Percentiles rank a stretch among this genome's conserved stretches.
phyloP scores from a whole-genome alignment of 2,329 filamentous ascomycete species.

The Corinectria fuckeliana region DNA sequence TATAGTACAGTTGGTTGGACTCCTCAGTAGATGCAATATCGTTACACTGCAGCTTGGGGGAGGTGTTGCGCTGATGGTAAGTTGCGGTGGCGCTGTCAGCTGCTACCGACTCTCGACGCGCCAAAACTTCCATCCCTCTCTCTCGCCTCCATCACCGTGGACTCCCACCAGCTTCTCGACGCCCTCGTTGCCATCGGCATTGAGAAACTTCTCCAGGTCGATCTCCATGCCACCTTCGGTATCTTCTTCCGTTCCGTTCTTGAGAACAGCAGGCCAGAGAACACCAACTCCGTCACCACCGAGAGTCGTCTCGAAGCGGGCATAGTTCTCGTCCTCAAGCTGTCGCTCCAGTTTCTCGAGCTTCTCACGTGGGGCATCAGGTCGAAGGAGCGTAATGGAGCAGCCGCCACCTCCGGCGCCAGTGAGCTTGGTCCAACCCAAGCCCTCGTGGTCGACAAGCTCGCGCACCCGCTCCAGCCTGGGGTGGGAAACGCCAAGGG shows the following conservation, averaged over 20 bases:
- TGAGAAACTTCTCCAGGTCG: slow-evolving; percentile 82
- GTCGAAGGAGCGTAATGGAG: slow-evolving; percentile 87
- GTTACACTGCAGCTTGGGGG: slow-evolving; percentile 2
- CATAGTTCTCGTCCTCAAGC: slow-evolving; percentile 75
- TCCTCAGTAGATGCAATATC: slow-evolving; percentile 8
- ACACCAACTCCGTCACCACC: slow-evolving; percentile 95
- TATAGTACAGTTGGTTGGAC: slow-evolving; percentile 29
- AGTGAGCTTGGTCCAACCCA: slow-evolving; percentile 97
- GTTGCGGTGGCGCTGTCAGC: neutral
- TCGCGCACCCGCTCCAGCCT: slow-evolving; percentile 90
- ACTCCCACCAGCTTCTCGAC: slow-evolving; percentile 90
- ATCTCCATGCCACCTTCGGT: slow-evolving; percentile 88
- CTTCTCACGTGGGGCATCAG: slow-evolving; percentile 62
- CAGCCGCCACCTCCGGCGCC: slow-evolving; percentile 95
- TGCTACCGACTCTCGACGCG: slow-evolving; percentile 59
- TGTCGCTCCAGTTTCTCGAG: slow-evolving; percentile 69
- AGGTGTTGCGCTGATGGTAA: slow-evolving; percentile 1
- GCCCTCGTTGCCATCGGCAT: slow-evolving; percentile 81
- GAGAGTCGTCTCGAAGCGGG: slow-evolving; percentile 85
- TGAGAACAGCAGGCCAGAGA: slow-evolving; percentile 88
- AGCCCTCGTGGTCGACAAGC: slow-evolving; percentile 84
- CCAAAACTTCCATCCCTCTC: slow-evolving; percentile 90
- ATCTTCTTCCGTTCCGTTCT: slow-evolving; percentile 81
- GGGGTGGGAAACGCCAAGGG: slow-evolving; percentile 92
- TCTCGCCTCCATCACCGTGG: slow-evolving; percentile 68